phyloP scores from a whole-genome alignment of 2,329 filamentous ascomycete genomes.

The Xylaria sp. region DNA sequence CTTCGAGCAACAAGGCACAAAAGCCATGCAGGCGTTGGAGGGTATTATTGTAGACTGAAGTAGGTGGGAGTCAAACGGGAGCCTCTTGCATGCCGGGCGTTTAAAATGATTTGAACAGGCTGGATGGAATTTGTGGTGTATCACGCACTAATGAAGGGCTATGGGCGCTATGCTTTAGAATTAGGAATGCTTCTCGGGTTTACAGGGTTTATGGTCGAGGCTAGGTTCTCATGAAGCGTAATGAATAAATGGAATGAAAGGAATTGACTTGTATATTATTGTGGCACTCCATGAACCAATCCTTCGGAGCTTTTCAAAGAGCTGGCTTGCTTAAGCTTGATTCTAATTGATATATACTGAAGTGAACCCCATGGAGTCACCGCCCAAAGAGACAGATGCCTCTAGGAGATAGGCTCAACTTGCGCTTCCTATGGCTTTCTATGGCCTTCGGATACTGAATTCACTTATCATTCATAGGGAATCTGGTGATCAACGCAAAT shows the following conservation, averaged over 20 bases:
- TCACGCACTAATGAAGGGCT: conserved; percentile 16
- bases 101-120: not conserved
- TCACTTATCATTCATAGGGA: no score
- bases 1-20: conserved; percentile 85
- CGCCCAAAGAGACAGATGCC: no score
- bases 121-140: not conserved
- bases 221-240: conserved; percentile 13
- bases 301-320: not conserved
- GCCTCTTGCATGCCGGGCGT: not conserved
- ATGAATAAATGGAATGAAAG: conserved; percentile 21
- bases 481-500: no score
- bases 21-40: conserved; percentile 82
- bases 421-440: no score
- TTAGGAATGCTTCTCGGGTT: conserved; percentile 10
- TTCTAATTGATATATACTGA: no score
- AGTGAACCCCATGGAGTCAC: no score
- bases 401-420: no score
- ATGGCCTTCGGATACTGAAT: no score
- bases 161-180: conserved; percentile 24
- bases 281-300: not conserved
- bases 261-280: conserved; percentile 1
- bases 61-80: not conserved
- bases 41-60: conserved; percentile 69
- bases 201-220: not conserved
- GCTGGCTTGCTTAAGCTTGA: not conserved